Percentiles rank a stretch among this genome's conserved stretches.
Conservation (phyloP, 257 asterid species). For the Plantago ovata region DNA sequence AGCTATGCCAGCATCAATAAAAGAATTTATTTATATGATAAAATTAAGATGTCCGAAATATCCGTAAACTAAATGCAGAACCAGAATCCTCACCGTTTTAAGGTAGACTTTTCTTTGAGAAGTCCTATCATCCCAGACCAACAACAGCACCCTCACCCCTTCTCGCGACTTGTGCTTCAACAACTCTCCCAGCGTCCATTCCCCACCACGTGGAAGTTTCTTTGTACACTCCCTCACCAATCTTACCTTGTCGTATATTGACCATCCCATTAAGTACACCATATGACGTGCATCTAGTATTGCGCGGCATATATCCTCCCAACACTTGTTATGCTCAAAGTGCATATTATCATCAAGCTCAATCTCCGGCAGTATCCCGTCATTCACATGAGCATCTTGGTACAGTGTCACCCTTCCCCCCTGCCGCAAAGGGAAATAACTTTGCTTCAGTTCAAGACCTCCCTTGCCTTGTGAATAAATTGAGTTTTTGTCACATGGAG, state of each 20-base stretch:
- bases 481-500: constrained; percentile 27
- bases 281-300: constrained; percentile 45
- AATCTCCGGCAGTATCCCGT: constrained; percentile 38
- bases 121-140: constrained; percentile 58
- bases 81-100: constrained; percentile 32
- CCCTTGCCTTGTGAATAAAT: constrained; percentile 26
- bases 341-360: constrained; percentile 21
- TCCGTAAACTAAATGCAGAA: neutral
- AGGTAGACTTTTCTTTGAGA: constrained; percentile 36
- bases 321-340: constrained; percentile 42
- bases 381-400: constrained; percentile 53
- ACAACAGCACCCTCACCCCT: constrained; percentile 47
- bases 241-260: constrained; percentile 41
- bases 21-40: too few species aligned
- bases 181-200: constrained; percentile 44
- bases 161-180: constrained; percentile 48
- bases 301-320: constrained; percentile 56
- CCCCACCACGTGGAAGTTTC: constrained; percentile 36
- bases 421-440: constrained; percentile 44
- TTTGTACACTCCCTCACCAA: constrained; percentile 43
- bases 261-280: constrained; percentile 53
- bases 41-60: neutral
- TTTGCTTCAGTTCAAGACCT: constrained; percentile 26
- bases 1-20: neutral
- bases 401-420: constrained; percentile 50